Evolutionary conservation across 208 protist genomes (phyloP).

Genomic region (Kentomonas sorsogonicus): DNA sequence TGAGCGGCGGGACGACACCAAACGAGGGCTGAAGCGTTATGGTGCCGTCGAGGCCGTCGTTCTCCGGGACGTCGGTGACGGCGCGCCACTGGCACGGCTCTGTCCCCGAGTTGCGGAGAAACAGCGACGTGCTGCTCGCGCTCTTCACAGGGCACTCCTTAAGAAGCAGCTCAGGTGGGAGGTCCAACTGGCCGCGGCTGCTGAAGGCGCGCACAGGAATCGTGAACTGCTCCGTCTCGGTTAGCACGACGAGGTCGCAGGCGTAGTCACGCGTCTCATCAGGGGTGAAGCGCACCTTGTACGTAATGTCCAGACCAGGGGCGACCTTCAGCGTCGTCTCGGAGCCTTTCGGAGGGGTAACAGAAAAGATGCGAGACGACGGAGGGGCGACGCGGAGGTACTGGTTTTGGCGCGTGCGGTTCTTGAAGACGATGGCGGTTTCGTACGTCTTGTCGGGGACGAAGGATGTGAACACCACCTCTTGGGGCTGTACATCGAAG

Average conservation of each 20-base stretch:
- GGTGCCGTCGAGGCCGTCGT: constrained; percentile 1
- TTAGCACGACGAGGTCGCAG: constrained; percentile 75
- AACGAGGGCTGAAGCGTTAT: constrained; percentile 53
- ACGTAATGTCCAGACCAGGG: constrained; percentile 83
- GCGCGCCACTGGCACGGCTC: constrained; percentile 64
- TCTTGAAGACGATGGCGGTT: constrained; percentile 80
- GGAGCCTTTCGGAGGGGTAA: constrained; percentile 49
- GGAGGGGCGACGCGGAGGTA: constrained; percentile 80
- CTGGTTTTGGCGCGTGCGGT: constrained; percentile 67
- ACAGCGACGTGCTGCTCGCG: constrained; percentile 52
- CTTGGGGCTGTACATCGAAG: constrained; percentile 79
- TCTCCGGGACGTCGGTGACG: background rate
- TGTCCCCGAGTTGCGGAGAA: constrained; percentile 84
- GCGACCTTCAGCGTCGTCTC: constrained; percentile 76
- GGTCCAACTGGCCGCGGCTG: constrained; percentile 77
- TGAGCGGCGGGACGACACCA: constrained; percentile 46
- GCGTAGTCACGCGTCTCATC: constrained; percentile 77
- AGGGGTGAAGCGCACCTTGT: constrained; percentile 81
- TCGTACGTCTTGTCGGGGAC: constrained; percentile 58
- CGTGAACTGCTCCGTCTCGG: constrained; percentile 83
- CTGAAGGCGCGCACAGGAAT: constrained; percentile 82
- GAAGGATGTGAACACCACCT: constrained; percentile 78
- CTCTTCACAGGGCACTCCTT: constrained; percentile 70
- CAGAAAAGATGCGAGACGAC: constrained; percentile 58
- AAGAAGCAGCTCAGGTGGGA: constrained; percentile 68